phyloP scores from a whole-genome alignment of 768 basidiomycete species.

The Coprinopsis strossmayeri region DNA sequence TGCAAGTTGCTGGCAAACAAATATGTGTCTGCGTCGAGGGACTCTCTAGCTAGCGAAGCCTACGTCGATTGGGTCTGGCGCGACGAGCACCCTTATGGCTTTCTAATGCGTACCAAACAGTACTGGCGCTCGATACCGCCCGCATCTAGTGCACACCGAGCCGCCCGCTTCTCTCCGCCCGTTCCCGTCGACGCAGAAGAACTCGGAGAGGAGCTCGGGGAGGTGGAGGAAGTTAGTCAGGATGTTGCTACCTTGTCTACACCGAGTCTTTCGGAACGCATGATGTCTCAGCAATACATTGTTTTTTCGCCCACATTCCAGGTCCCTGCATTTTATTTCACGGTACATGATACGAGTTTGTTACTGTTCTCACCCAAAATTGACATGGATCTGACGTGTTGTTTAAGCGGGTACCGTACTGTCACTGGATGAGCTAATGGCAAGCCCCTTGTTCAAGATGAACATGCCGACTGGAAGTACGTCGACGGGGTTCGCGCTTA shows the following conservation, averaged over 20 bases:
- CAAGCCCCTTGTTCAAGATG: conserved; percentile 53
- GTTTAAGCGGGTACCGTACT: conserved; percentile 59
- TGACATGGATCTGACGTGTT: conserved; percentile 12
- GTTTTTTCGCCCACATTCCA: conserved; percentile 74
- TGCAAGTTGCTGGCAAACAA: conserved; percentile 45
- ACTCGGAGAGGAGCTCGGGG: conserved; percentile 10
- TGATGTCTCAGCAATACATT: conserved; percentile 58
- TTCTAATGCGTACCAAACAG: conserved; percentile 20
- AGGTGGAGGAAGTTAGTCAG: conserved; percentile 12
- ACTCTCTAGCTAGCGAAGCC: conserved; percentile 1
- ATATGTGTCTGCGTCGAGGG: background rate
- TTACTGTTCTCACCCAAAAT: conserved; percentile 17
- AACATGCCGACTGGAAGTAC: conserved; percentile 36
- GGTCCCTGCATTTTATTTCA: conserved; percentile 83
- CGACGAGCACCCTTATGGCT: conserved; percentile 20
- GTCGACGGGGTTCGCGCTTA: conserved; percentile 48
- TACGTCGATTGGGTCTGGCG: conserved; percentile 39
- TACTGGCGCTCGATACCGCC: no score
- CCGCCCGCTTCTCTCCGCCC: background rate
- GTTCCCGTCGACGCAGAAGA: conserved; percentile 9
- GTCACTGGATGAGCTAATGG: conserved; percentile 45
- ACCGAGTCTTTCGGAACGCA: conserved; percentile 16
- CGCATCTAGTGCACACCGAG: no score
- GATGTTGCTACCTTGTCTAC: conserved; percentile 31
- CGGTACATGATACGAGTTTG: conserved; percentile 61